Percentiles rank a stretch among this genome's conserved stretches.
phyloP scores from a whole-genome alignment of 176 grass and related monocot genomes.

The Echinochloa phyllopogon region DNA sequence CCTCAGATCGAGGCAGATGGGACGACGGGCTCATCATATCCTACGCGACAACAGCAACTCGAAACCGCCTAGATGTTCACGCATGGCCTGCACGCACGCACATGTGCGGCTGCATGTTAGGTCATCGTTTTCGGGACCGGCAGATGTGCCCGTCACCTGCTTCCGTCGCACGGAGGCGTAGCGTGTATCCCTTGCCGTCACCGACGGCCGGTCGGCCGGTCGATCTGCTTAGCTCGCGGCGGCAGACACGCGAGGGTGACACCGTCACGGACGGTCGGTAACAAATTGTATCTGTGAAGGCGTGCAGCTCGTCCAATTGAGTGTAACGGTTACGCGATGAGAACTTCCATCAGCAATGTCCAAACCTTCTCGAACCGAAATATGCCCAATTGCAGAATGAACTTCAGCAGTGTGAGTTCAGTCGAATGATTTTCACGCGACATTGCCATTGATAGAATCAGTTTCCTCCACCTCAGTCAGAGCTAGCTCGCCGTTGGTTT shows the following conservation, averaged over 20 bases:
- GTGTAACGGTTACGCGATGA: too few relatives aligned
- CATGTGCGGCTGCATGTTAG: not conserved
- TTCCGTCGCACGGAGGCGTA: not conserved
- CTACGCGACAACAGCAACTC: slow-evolving; percentile 10
- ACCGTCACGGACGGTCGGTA: not conserved
- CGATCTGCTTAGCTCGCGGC: not conserved
- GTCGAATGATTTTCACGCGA: not conserved
- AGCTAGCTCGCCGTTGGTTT: not conserved
- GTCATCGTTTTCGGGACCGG: not conserved
- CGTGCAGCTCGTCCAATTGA: too few relatives aligned
- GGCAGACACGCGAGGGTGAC: not conserved
- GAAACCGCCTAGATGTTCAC: not conserved
- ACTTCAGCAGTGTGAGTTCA: not conserved
- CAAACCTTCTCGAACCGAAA: not conserved
- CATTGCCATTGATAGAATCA: not conserved
- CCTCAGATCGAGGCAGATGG: not conserved
- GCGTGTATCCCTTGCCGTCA: not conserved
- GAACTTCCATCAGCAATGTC: too few relatives aligned
- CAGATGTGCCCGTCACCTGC: not conserved
- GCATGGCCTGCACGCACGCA: not conserved
- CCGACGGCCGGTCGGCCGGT: not conserved
- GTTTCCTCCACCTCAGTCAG: not conserved
- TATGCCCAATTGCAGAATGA: not conserved
- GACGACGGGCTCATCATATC: not conserved
- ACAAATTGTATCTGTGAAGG: not conserved